Conservation (phyloP, 2,329 filamentous ascomycete genomes). For the Phyllosticta ampelicida region DNA sequence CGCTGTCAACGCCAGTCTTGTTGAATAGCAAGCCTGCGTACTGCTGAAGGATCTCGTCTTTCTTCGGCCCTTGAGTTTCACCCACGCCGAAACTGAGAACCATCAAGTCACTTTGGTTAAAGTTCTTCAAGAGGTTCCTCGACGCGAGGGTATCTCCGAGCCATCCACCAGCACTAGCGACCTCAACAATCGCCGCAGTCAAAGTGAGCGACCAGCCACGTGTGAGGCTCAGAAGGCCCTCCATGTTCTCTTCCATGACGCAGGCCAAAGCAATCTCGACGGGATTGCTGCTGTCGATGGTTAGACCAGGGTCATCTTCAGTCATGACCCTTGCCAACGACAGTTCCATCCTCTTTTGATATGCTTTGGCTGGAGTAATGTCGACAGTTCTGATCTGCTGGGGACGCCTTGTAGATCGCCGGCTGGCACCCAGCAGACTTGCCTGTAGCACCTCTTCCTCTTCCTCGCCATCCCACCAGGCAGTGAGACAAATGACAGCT, state of each 20-base stretch:
- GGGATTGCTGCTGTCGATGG: constrained; percentile 62
- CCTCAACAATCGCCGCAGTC: constrained; percentile 67
- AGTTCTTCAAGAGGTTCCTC: constrained; percentile 48
- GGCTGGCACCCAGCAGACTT: constrained; percentile 33
- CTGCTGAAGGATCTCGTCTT: constrained; percentile 65
- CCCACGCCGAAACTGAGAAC: constrained; percentile 61
- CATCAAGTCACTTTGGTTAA: constrained; percentile 77
- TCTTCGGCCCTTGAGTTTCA: constrained; percentile 50
- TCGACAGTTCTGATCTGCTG: constrained; percentile 37
- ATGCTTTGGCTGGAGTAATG: constrained; percentile 51
- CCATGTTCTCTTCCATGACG: constrained; percentile 70
- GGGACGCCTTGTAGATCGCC: constrained; percentile 29
- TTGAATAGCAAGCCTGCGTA: constrained; percentile 58
- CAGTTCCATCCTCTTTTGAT: constrained; percentile 48
- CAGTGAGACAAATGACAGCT: constrained; percentile 68
- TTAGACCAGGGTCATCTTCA: constrained; percentile 54
- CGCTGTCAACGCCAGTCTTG: constrained; percentile 23
- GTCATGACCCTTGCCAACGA: constrained; percentile 36
- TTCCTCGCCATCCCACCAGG: constrained; percentile 83
- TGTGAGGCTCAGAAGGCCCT: constrained; percentile 63
- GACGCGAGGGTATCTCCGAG: constrained; percentile 45
- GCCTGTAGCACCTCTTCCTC: constrained; percentile 31
- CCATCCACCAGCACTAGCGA: constrained; percentile 78
- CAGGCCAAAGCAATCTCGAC: constrained; percentile 75
- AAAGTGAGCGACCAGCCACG: constrained; percentile 72